Conservation (phyloP, 352 stramenopile genomes). For the Globisporangium cylindrosporum region DNA sequence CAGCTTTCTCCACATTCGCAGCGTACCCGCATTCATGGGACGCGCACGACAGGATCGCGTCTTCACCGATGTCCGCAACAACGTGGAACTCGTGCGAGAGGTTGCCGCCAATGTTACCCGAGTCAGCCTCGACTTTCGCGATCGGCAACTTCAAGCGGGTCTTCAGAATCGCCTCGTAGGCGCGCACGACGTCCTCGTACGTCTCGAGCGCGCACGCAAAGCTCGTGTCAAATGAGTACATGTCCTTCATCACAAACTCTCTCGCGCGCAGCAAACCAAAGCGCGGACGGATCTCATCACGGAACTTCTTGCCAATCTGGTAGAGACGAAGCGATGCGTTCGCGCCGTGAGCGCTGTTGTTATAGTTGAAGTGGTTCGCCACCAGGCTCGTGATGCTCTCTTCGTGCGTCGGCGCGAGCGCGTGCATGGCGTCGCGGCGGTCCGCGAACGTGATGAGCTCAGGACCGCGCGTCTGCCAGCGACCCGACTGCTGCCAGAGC, state of each 20-base stretch:
- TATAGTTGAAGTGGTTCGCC: slow-evolving; percentile 49
- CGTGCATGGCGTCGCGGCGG: slow-evolving; percentile 60
- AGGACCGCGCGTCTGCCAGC: slow-evolving; percentile 76
- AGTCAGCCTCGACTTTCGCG: slow-evolving; percentile 82
- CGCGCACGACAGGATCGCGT: slow-evolving; percentile 73
- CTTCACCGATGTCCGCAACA: slow-evolving; percentile 77
- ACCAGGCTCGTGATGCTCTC: slow-evolving; percentile 85
- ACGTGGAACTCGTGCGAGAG: slow-evolving; percentile 90
- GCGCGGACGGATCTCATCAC: slow-evolving; percentile 84
- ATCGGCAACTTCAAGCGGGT: slow-evolving; percentile 64
- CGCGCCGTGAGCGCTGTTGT: slow-evolving; percentile 23
- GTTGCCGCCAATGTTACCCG: slow-evolving; percentile 85
- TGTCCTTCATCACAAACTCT: slow-evolving; percentile 92
- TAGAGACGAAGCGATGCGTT: slow-evolving; percentile 73
- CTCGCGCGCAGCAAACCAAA: slow-evolving; percentile 80
- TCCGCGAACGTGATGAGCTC: slow-evolving; percentile 86
- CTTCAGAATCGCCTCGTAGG: slow-evolving; percentile 77
- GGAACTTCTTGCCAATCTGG: slow-evolving; percentile 87
- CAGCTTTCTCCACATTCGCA: slow-evolving; percentile 87
- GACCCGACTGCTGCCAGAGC: slow-evolving; percentile 79
- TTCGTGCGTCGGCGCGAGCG: slow-evolving; percentile 80
- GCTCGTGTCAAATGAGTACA: slow-evolving; percentile 86
- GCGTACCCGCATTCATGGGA: slow-evolving; percentile 60
- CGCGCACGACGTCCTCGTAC: slow-evolving; percentile 74
- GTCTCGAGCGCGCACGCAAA: slow-evolving; percentile 57